Percentiles rank a stretch among this genome's conserved stretches.
Conservation (phyloP, 179 eudicot genomes). For the Heliamphora pulchella region DNA sequence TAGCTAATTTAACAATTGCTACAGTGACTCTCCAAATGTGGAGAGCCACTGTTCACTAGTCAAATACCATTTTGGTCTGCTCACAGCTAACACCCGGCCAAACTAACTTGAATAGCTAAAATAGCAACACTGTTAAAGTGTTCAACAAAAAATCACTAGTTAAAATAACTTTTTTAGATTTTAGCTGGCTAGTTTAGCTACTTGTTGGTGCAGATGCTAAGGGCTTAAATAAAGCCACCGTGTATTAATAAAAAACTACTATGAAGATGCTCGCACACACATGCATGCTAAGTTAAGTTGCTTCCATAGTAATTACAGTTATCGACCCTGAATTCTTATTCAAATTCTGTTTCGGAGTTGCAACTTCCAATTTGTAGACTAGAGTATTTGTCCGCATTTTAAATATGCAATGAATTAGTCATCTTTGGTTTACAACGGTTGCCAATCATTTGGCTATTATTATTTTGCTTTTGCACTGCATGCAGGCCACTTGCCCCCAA, state of each 20-base stretch:
- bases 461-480: constrained; percentile 25
- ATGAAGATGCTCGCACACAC: background rate
- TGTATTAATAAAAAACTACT: background rate
- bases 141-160: no score
- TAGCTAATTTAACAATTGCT: no score
- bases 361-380: background rate
- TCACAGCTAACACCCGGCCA: no score
- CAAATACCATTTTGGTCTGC: no score
- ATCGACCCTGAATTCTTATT: background rate
- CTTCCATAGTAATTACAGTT: background rate
- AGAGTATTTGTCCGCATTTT: background rate
- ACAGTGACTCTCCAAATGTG: no score
- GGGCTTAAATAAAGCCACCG: background rate
- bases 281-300: background rate
- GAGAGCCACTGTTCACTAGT: no score
- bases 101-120: no score
- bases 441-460: background rate
- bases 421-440: background rate
- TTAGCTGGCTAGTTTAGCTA: no score
- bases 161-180: no score
- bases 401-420: background rate
- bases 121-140: no score
- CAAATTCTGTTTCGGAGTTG: background rate
- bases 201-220: no score
- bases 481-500: constrained; percentile 48